Evolutionary conservation across 2,329 filamentous ascomycete genomes (phyloP), one percentile per base, ranked within the genome.

Genomic region (Atkinsonella hypoxylon): DNA sequence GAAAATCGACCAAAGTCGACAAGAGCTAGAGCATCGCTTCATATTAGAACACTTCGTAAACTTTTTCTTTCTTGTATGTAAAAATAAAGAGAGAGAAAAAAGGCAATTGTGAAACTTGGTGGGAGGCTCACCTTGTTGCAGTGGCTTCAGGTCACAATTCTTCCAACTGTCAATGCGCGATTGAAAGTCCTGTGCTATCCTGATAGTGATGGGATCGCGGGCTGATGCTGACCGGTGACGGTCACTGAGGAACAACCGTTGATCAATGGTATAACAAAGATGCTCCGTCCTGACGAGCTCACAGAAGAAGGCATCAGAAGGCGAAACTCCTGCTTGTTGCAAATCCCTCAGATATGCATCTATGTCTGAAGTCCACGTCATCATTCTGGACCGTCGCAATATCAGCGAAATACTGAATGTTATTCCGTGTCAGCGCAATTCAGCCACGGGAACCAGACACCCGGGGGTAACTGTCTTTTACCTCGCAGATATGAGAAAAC

Each of bases 401-500:
- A 51, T 18, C 39, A 51, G 31, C n/a, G 49, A 47, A 20, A 32
- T 46, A 39, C 49, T 51, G 20, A 22, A 22, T 22, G 3, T 3
- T 22, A 7, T 13, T 31, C 13, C n/a, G 10, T 9, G 30, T 22
- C 43, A 34, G 18, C 26, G 31, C n/a, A 42, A 17, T 31, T n/a
- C n/a, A 45, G 20, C 20, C 20, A 22, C 20, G 20, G 2, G 20
- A 22, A 22, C 20, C 20, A 22, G 20, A n/a, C n/a, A n/a, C n/a
- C n/a, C n/a, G n/a, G n/a, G n/a, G n/a, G n/a, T n/a, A n/a, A n/a
- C n/a, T n/a, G n/a, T 17, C 20, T 22, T 22, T 22, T 32, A 51
- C 49, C 49, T 51, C 30, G 45, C 39, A 17, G 44, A 47, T 22
- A 51, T 11, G 31, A 43, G 44, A 51, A 47, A 51, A n/a, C 49